These are phyloP conservation scores for Wickerhamiella kazuoi DNA, from an alignment of 805 yeast genomes.

Conservation along the genomic window DNA sequence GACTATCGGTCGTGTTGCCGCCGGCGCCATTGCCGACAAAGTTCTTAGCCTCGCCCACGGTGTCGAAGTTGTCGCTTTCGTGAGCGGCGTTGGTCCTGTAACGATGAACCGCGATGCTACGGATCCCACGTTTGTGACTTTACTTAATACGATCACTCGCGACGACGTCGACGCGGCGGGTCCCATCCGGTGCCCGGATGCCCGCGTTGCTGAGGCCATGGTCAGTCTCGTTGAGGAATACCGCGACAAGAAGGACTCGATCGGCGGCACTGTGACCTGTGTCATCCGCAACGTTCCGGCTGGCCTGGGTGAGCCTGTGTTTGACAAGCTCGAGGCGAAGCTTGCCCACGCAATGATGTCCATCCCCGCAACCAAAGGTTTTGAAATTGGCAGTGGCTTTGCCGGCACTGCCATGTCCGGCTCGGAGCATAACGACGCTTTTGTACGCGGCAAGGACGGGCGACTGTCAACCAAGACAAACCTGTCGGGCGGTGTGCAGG, in stretches of 20 bases:
- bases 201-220: constrained; percentile 55
- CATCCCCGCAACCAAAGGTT: constrained; percentile 94
- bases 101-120: constrained; percentile 59
- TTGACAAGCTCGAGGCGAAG: constrained; percentile 88
- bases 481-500: constrained; percentile 91
- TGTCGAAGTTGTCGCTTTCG: constrained; percentile 93
- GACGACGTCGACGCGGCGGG: constrained; percentile 75
- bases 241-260: constrained; percentile 76
- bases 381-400: constrained; percentile 94
- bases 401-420: constrained; percentile 81
- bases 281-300: constrained; percentile 84
- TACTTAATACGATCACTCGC: constrained; percentile 63
- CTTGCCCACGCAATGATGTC: constrained; percentile 97
- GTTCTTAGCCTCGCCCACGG: constrained; percentile 54
- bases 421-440: constrained; percentile 84
- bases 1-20: constrained; percentile 97
- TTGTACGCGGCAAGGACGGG: constrained; percentile 42
- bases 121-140: constrained; percentile 43
- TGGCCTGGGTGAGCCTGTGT: constrained; percentile 96
- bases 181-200: constrained; percentile 88
- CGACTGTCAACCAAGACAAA: constrained; percentile 74
- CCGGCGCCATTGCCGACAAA: constrained; percentile 96
- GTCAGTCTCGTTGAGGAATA: constrained; percentile 70
- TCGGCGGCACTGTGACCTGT: constrained; percentile 97
- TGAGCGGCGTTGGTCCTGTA: constrained; percentile 73